Evolutionary conservation across 768 basidiomycete genomes (phyloP).

Genomic region (Pulveroboletus sp.): DNA sequence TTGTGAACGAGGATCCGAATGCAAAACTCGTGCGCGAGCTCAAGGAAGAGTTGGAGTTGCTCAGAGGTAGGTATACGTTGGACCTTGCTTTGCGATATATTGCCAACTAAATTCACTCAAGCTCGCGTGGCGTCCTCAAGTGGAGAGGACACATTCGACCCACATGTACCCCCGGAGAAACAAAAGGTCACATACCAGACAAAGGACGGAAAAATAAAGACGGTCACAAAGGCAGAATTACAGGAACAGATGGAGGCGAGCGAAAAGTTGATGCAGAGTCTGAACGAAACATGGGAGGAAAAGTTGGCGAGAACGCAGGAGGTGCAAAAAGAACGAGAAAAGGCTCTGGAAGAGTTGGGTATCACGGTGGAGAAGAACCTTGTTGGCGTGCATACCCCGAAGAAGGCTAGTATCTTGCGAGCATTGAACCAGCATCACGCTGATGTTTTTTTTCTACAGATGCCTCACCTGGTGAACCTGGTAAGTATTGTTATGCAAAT

Average conservation of each 20-base stretch:
- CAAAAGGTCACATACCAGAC: slow-evolving; percentile 94
- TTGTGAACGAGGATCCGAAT: slow-evolving; percentile 99
- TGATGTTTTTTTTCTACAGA: slow-evolving; percentile 41
- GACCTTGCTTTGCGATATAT: neutral
- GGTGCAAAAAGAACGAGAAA: slow-evolving; percentile 95
- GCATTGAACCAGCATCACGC: slow-evolving; percentile 3
- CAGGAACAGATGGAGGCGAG: slow-evolving; percentile 95
- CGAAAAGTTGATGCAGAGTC: slow-evolving; percentile 90
- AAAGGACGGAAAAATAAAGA: slow-evolving; percentile 90
- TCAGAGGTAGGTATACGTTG: slow-evolving; percentile 54
- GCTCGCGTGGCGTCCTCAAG: slow-evolving; percentile 69
- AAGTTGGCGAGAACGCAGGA: slow-evolving; percentile 88
- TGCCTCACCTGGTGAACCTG: slow-evolving; percentile 91
- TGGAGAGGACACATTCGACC: slow-evolving; percentile 78
- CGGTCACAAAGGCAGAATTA: slow-evolving; percentile 93
- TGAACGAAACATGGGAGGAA: slow-evolving; percentile 97
- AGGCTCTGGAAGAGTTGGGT: slow-evolving; percentile 94
- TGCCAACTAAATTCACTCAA: slow-evolving; percentile 25
- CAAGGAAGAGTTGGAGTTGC: slow-evolving; percentile 94
- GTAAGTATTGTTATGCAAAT: slow-evolving; percentile 43
- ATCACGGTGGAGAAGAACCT: slow-evolving; percentile 96
- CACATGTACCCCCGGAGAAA: slow-evolving; percentile 84
- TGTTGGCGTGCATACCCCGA: slow-evolving; percentile 96
- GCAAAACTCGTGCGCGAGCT: slow-evolving; percentile 98
- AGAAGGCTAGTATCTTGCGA: slow-evolving; percentile 52